Percentiles rank a stretch among this genome's conserved stretches.
Evolutionary conservation across 495 filamentous ascomycete genomes (phyloP).

Genomic region (Neurospora sp.): DNA sequence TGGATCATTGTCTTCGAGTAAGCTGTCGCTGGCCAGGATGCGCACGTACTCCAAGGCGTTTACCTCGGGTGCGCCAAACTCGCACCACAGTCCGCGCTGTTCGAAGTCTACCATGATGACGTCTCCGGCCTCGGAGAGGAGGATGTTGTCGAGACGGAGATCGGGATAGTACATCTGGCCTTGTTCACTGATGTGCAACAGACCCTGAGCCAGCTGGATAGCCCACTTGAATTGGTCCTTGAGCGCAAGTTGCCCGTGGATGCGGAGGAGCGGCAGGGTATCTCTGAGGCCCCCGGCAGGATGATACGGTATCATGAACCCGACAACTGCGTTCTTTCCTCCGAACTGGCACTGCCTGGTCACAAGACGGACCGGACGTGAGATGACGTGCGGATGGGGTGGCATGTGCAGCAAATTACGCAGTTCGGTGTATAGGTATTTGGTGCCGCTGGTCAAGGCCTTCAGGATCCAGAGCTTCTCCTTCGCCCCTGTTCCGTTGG

Average conservation of each 20-base stretch:
- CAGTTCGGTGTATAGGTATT: conserved; percentile 39
- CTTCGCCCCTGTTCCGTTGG: not conserved
- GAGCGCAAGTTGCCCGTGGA: conserved; percentile 24
- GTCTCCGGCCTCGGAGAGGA: conserved; percentile 28
- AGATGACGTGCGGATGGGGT: conserved; percentile 33
- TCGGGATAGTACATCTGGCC: conserved; percentile 38
- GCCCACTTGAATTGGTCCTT: conserved; percentile 35
- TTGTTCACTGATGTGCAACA: conserved; percentile 26
- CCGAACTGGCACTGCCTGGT: conserved; percentile 38
- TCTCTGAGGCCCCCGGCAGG: conserved; percentile 33
- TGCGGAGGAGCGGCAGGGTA: conserved; percentile 30
- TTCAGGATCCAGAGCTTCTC: conserved; percentile 36
- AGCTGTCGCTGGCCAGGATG: conserved; percentile 23
- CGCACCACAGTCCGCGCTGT: conserved; percentile 42
- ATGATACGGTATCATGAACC: conserved; percentile 37
- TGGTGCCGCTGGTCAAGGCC: conserved; percentile 37
- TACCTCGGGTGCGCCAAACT: conserved; percentile 40
- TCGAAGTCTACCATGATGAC: conserved; percentile 44
- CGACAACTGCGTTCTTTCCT: conserved; percentile 33
- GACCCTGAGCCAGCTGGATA: conserved; percentile 31
- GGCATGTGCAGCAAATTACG: conserved; percentile 33
- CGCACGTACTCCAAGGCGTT: conserved; percentile 38
- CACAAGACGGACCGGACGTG: conserved; percentile 32
- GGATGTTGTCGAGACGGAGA: conserved; percentile 39
- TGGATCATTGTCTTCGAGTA: conserved; percentile 3